These are phyloP conservation scores for Boletellus sp. DNA, from an alignment of 768 basidiomycete species.

Conservation along the genomic window DNA sequence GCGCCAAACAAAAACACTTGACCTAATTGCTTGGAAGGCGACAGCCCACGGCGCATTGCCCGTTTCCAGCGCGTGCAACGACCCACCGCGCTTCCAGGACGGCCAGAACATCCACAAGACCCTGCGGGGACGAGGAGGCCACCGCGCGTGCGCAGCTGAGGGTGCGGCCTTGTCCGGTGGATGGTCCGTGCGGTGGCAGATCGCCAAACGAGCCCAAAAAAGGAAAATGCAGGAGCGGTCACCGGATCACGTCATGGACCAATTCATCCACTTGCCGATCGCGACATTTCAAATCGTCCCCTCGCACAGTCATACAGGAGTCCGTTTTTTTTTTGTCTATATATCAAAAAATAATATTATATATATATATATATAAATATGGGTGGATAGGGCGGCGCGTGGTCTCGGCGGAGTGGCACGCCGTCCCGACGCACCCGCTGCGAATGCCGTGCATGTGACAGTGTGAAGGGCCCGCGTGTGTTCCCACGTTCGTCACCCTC, in stretches of 20 bases:
- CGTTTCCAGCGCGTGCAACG: constrained; percentile 3
- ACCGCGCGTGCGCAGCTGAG: background rate
- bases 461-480: background rate
- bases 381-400: background rate
- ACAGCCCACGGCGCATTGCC: constrained; percentile 7
- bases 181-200: constrained; percentile 33
- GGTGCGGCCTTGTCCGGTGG: background rate
- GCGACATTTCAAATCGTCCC: constrained; percentile 20
- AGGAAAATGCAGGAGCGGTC: constrained; percentile 10
- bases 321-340: background rate
- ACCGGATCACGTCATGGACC: constrained; percentile 33
- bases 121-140: background rate
- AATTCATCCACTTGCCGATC: constrained; percentile 32
- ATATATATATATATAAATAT: background rate
- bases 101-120: background rate
- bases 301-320: background rate
- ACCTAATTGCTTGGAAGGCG: constrained; percentile 27
- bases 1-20: constrained; percentile 37
- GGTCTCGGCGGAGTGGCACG: background rate
- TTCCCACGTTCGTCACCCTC: background rate
- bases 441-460: background rate
- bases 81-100: constrained; percentile 6
- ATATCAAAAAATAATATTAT: background rate
- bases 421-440: too few species aligned
- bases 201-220: constrained; percentile 13